These are phyloP conservation scores for Pyropia haitanensis DNA, from an alignment of 23 red algal species.

Conservation along the genomic window DNA sequence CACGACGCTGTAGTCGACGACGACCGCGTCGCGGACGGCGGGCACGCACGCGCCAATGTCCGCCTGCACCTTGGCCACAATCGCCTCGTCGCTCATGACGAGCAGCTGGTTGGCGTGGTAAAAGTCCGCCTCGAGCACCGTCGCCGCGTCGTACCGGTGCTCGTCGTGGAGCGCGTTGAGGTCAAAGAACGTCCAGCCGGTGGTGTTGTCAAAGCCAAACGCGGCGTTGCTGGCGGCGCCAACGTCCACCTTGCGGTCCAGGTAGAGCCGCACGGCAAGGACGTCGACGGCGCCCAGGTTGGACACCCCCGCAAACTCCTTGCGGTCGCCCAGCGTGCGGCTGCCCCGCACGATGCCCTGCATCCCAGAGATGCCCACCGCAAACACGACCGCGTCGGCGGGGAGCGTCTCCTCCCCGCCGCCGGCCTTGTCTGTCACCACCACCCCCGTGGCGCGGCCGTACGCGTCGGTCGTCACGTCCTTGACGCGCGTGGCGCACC, in stretches of 20 bases:
- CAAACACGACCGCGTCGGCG: conserved; percentile 59
- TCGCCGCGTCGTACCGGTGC: conserved; percentile 34
- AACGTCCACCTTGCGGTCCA: conserved; percentile 51
- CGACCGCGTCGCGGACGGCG: conserved; percentile 23
- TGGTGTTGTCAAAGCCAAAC: conserved; percentile 68
- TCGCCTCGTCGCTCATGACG: conserved; percentile 52
- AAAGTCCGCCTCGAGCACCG: conserved; percentile 73
- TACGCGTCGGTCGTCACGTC: conserved; percentile 25
- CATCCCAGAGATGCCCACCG: conserved; percentile 65
- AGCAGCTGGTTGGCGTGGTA: conserved; percentile 65
- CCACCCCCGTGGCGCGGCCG: conserved; percentile 24
- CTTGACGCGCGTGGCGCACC: conserved; percentile 33
- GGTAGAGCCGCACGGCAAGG: conserved; percentile 75
- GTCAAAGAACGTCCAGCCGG: conserved; percentile 79
- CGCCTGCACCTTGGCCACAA: conserved; percentile 28
- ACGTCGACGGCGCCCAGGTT: conserved; percentile 70
- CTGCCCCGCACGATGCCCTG: conserved; percentile 54
- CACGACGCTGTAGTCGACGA: conserved; percentile 60
- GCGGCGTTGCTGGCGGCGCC: conserved; percentile 49
- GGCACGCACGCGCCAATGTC: conserved; percentile 35
- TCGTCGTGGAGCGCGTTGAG: conserved; percentile 76
- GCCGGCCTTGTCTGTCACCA: conserved; percentile 7
- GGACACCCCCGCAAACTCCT: conserved; percentile 41
- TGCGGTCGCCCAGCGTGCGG: conserved; percentile 32
- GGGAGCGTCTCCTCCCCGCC: conserved; percentile 6